Evolutionary conservation across 495 filamentous ascomycete species (phyloP).

Genomic region (Aspergillus panamensis): DNA sequence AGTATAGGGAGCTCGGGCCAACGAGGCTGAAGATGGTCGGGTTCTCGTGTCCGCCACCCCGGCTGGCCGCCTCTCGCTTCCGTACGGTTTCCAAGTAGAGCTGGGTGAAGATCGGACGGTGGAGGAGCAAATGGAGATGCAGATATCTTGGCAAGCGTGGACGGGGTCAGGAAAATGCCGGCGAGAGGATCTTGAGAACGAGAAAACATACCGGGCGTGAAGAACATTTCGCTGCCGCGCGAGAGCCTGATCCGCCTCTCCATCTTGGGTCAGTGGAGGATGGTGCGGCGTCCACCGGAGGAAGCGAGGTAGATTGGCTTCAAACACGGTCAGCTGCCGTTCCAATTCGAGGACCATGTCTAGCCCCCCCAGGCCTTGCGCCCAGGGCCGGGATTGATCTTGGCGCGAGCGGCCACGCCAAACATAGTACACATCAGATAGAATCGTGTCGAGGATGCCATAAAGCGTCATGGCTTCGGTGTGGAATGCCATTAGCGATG

Average conservation of each 20-base stretch:
- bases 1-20: conserved; percentile 29
- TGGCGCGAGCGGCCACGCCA: conserved; percentile 27
- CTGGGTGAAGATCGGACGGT: conserved; percentile 46
- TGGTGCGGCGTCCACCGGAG: not conserved
- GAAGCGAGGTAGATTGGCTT: conserved; percentile 24
- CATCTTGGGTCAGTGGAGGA: not conserved
- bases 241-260: conserved; percentile 4
- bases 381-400: not conserved
- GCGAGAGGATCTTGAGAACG: not conserved
- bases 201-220: conserved; percentile 32
- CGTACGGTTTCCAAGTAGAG: conserved; percentile 31
- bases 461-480: conserved; percentile 41
- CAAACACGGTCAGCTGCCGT: conserved; percentile 34
- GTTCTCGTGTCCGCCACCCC: conserved; percentile 5
- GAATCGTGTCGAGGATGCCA: conserved; percentile 40
- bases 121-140: conserved; percentile 43
- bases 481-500: conserved; percentile 36
- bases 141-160: conserved; percentile 31
- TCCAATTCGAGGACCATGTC: conserved; percentile 43
- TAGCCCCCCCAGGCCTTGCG: conserved; percentile 25
- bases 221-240: conserved; percentile 42
- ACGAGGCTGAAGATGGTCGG: not conserved
- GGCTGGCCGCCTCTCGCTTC: not conserved
- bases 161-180: not conserved
- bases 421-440: conserved; percentile 41